A percentile compares a stretch with the other conserved stretches of the same genome.
These are phyloP conservation scores for Afroboletus lepidellus DNA, from an alignment of 1,284 basidiomycete species.

Conservation along the genomic window DNA sequence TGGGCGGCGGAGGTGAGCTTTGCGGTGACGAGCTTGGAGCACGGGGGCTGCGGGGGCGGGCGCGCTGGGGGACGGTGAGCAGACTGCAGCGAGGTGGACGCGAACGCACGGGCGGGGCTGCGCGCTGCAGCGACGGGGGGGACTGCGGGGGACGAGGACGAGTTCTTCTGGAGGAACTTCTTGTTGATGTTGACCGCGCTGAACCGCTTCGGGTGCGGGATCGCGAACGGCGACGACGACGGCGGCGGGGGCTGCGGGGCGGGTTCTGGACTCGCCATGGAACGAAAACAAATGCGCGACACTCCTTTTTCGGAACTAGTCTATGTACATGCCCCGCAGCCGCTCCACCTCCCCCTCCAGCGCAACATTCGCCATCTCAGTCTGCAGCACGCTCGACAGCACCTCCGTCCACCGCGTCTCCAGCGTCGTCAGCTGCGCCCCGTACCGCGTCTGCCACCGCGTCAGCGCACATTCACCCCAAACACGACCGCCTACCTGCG, in stretches of 20 bases:
- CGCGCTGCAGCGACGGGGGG: slow-evolving; percentile 44
- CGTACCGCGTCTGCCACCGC: slow-evolving; percentile 60
- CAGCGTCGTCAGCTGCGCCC: slow-evolving; percentile 72
- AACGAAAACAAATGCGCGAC: too few relatives aligned
- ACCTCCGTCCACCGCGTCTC: slow-evolving; percentile 89
- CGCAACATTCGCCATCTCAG: slow-evolving; percentile 90
- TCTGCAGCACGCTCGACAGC: slow-evolving; percentile 83
- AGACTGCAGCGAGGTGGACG: background rate
- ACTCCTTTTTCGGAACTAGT: slow-evolving; percentile 30
- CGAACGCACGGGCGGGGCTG: slow-evolving; percentile 48
- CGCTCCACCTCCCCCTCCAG: slow-evolving; percentile 71
- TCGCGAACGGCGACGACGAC: slow-evolving; percentile 24
- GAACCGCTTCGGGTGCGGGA: slow-evolving; percentile 79
- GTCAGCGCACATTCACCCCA: background rate
- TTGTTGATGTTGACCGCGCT: slow-evolving; percentile 88
- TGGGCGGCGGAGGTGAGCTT: slow-evolving; percentile 73
- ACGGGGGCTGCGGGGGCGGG: slow-evolving; percentile 53
- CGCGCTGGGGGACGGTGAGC: slow-evolving; percentile 44
- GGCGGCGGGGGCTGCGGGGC: slow-evolving; percentile 16
- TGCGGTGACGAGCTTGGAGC: slow-evolving; percentile 79
- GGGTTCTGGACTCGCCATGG: background rate
- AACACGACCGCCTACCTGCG: slow-evolving; percentile 52
- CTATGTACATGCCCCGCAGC: slow-evolving; percentile 37
- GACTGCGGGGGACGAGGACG: slow-evolving; percentile 36
- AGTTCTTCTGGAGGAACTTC: slow-evolving; percentile 89